Conservation (phyloP, 2,329 filamentous ascomycete genomes). For the Penicillium sp. region DNA sequence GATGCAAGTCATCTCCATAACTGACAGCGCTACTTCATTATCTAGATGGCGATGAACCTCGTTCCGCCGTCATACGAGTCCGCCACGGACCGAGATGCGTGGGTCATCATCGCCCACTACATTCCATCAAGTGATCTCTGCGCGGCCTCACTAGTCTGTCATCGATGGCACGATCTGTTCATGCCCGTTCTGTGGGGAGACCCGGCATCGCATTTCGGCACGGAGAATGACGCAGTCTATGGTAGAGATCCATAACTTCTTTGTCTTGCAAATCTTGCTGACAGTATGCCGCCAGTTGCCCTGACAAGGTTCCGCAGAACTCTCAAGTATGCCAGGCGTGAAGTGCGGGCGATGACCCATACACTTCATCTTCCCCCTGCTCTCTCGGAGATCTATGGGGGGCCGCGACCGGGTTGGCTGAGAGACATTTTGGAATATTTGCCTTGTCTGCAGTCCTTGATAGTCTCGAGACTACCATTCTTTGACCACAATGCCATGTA, state of each 20-base stretch:
- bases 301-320: constrained; percentile 56
- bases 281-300: constrained; percentile 42
- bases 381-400: constrained; percentile 56
- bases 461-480: constrained; percentile 56
- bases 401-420: constrained; percentile 56
- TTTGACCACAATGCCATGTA: constrained; percentile 57
- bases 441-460: constrained; percentile 55
- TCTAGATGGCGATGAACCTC: constrained; percentile 46
- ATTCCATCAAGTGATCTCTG: constrained; percentile 54
- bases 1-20: neutral
- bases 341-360: constrained; percentile 54
- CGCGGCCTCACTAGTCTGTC: constrained; percentile 52
- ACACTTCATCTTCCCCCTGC: constrained; percentile 58
- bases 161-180: constrained; percentile 55
- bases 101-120: constrained; percentile 53
- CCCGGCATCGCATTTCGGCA: constrained; percentile 58
- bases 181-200: constrained; percentile 58
- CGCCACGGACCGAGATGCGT: constrained; percentile 52
- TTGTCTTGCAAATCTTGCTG: constrained; percentile 3
- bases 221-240: constrained; percentile 57
- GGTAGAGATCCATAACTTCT: constrained; percentile 28
- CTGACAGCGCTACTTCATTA: neutral
- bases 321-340: constrained; percentile 49
- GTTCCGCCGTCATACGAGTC: constrained; percentile 57
- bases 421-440: constrained; percentile 54